These are phyloP conservation scores for Rubia peregrina DNA, from an alignment of 305 asterid genomes.

Conservation along the genomic window DNA sequence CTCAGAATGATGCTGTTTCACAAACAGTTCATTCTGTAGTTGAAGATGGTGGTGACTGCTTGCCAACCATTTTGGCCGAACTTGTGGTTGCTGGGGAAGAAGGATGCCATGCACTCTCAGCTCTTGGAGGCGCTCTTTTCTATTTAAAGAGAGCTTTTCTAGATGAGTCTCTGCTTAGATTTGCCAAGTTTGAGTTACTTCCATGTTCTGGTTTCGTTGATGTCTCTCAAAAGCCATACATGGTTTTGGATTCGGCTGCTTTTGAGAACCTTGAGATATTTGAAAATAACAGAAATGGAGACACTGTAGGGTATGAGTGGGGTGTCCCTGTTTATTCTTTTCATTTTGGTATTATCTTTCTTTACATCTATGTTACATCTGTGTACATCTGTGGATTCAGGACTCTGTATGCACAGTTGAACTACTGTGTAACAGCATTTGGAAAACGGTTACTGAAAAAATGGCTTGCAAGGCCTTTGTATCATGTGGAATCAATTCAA, in stretches of 20 bases:
- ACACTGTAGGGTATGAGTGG: conserved; percentile 65
- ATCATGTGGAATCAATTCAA: conserved; percentile 60
- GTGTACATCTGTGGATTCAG: conserved; percentile 32
- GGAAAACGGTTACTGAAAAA: conserved; percentile 83
- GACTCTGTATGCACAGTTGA: conserved; percentile 76
- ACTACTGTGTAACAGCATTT: conserved; percentile 83
- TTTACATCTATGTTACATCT: conserved; percentile 4
- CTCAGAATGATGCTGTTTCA: conserved; percentile 27
- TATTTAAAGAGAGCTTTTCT: conserved; percentile 87
- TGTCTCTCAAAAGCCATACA: conserved; percentile 51
- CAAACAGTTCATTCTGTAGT: conserved; percentile 27
- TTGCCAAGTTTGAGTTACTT: conserved; percentile 84
- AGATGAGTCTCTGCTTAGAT: conserved; percentile 76
- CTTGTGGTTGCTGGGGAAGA: conserved; percentile 62
- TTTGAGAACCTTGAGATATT: conserved; percentile 93
- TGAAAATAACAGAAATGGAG: conserved; percentile 89
- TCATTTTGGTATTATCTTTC: conserved; percentile 19
- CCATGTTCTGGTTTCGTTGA: conserved; percentile 67
- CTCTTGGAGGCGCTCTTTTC: conserved; percentile 87
- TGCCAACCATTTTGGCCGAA: conserved; percentile 59
- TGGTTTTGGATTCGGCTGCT: conserved; percentile 96
- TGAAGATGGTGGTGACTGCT: conserved; percentile 32
- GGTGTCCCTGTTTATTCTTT: conserved; percentile 16
- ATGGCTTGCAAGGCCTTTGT: conserved; percentile 95
- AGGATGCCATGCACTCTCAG: conserved; percentile 86